Evolutionary conservation across 1,139 yeast genomes (phyloP).

Genomic region (Scheffersomyces quercinus): DNA sequence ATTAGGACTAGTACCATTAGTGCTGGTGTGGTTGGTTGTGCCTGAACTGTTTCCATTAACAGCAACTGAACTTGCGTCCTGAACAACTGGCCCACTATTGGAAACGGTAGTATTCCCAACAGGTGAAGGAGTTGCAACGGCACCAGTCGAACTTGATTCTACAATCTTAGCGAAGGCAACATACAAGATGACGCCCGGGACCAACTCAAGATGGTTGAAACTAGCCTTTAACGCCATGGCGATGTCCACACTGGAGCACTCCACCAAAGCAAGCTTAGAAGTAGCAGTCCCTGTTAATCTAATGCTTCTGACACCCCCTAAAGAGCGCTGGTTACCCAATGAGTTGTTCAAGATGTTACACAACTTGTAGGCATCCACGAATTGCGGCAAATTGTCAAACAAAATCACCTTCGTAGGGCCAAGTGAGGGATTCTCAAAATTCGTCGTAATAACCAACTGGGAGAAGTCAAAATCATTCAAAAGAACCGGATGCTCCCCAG

Average conservation of each 20-base stretch:
- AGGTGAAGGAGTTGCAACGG: constrained; percentile 11
- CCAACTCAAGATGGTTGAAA: constrained; percentile 78
- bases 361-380: constrained; percentile 37
- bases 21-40: constrained; percentile 10
- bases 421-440: constrained; percentile 64
- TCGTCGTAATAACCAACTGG: constrained; percentile 48
- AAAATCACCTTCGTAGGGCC: constrained; percentile 79
- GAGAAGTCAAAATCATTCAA: constrained; percentile 59
- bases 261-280: constrained; percentile 62
- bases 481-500: constrained; percentile 31
- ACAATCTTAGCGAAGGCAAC: constrained; percentile 69
- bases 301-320: constrained; percentile 40
- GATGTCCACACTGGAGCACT: constrained; percentile 66
- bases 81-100: background rate
- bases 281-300: constrained; percentile 51
- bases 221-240: constrained; percentile 78
- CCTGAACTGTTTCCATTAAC: constrained; percentile 1
- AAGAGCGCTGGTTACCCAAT: constrained; percentile 24
- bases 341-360: constrained; percentile 35
- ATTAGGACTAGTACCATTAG: constrained; percentile 5
- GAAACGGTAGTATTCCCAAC: constrained; percentile 3
- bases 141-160: constrained; percentile 15
- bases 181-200: constrained; percentile 67
- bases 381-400: constrained; percentile 71
- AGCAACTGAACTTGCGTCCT: background rate